Conservation (phyloP, 2,329 filamentous ascomycete genomes). For the Teratosphaeria destructans region DNA sequence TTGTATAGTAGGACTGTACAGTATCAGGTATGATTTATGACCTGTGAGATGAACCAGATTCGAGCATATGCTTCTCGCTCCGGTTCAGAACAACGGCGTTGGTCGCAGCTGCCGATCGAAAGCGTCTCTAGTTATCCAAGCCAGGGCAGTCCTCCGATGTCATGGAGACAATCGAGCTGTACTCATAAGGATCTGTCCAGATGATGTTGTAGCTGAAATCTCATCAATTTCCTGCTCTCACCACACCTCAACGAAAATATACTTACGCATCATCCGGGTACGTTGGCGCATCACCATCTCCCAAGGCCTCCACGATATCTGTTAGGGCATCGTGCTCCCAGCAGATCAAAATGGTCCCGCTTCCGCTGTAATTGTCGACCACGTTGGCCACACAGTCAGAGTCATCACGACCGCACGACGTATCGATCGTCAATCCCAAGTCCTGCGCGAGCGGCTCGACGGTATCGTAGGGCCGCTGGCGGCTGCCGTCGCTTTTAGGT, state of each 20-base stretch:
- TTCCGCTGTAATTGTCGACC: constrained; percentile 38
- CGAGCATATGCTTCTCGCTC: background rate
- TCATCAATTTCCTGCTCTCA: background rate
- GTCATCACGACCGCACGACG: constrained; percentile 47
- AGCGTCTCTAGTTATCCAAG: constrained; percentile 31
- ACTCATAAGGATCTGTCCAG: constrained; percentile 46
- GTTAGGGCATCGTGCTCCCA: constrained; percentile 49
- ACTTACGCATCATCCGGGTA: constrained; percentile 34
- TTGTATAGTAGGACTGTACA: background rate
- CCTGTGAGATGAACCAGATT: background rate
- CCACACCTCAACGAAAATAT: background rate
- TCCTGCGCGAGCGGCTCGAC: constrained; percentile 47
- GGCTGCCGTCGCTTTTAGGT: constrained; percentile 41
- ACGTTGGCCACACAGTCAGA: constrained; percentile 42
- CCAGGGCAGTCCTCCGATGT: constrained; percentile 46
- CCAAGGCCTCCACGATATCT: constrained; percentile 43
- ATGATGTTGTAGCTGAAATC: constrained; percentile 43
- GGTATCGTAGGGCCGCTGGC: constrained; percentile 46
- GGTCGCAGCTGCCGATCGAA: background rate
- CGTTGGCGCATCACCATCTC: constrained; percentile 37
- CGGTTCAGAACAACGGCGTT: background rate
- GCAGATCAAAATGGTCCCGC: constrained; percentile 51
- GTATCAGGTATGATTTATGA: background rate
- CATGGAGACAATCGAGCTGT: constrained; percentile 34
- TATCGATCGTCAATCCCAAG: constrained; percentile 46